A percentile compares a stretch with the other conserved stretches of the same genome.
phyloP scores from a whole-genome alignment of 2,329 filamentous ascomycete species.

The Dothideomycetes sp. region DNA sequence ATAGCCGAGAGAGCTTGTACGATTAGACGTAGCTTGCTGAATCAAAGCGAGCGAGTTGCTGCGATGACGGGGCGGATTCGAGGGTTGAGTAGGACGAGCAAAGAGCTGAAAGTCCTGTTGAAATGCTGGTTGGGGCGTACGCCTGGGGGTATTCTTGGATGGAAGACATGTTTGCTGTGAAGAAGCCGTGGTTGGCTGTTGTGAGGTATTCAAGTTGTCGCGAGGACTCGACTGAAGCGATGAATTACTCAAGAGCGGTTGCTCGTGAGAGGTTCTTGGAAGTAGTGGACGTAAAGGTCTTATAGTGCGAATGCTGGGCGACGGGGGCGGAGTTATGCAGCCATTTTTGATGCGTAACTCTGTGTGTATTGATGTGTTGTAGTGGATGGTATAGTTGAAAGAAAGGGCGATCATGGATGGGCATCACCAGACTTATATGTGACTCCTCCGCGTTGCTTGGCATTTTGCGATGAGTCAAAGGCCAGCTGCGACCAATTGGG shows the following conservation, averaged over 20 bases:
- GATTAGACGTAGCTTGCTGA: slow-evolving; percentile 50
- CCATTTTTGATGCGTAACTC: slow-evolving; percentile 13
- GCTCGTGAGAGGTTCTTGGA: slow-evolving; percentile 21
- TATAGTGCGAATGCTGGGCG: slow-evolving; percentile 13
- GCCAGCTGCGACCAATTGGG: no score
- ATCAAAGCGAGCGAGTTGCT: slow-evolving; percentile 44
- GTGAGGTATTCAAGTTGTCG: slow-evolving; percentile 53
- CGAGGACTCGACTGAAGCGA: slow-evolving; percentile 38
- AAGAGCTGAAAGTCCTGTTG: slow-evolving; percentile 70
- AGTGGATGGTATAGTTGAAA: no score
- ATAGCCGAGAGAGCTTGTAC: background rate
- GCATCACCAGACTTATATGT: no score
- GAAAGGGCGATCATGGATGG: no score
- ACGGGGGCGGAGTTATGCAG: slow-evolving; percentile 14
- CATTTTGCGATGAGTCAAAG: no score
- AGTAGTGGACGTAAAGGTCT: slow-evolving; percentile 15
- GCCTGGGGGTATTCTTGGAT: slow-evolving; percentile 43
- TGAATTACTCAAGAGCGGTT: slow-evolving; percentile 49
- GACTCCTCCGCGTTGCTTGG: no score
- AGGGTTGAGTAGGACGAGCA: slow-evolving; percentile 37
- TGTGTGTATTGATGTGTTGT: no score
- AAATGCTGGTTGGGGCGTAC: slow-evolving; percentile 41
- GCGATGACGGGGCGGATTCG: slow-evolving; percentile 39
- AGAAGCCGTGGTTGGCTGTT: slow-evolving; percentile 78
- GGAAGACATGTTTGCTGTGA: slow-evolving; percentile 67